Conservation (phyloP, 2,329 filamentous ascomycete genomes). For the Diaporthe sp. region DNA sequence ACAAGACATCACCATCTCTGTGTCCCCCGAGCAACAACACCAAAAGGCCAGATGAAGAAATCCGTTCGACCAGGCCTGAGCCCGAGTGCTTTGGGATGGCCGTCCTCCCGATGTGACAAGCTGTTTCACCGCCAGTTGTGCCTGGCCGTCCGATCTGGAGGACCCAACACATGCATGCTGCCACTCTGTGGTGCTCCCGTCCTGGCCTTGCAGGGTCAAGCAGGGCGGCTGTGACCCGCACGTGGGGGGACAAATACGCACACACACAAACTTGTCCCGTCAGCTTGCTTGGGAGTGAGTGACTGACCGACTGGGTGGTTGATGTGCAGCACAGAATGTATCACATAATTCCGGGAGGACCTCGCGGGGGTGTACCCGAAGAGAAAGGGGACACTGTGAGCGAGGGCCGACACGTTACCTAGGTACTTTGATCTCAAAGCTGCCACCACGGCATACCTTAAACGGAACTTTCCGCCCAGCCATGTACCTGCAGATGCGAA, state of each 20-base stretch:
- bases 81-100: not conserved
- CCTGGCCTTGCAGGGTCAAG: no score
- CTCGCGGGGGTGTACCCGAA: not conserved
- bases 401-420: no score
- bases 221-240: not conserved
- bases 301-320: not conserved
- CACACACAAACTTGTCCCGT: not conserved
- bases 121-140: not conserved
- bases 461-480: no score
- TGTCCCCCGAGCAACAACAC: not conserved
- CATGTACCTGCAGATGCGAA: no score
- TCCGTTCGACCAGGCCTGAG: not conserved
- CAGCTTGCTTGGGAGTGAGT: not conserved
- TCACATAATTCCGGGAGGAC: no score
- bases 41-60: not conserved
- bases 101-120: not conserved
- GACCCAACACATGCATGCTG: not conserved
- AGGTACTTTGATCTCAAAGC: no score
- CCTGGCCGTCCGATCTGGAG: not conserved
- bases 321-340: not conserved
- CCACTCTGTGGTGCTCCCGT: no score
- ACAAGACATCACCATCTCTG: not conserved
- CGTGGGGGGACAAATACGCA: not conserved
- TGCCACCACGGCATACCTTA: no score
- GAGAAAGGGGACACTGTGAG: no score